Evolutionary conservation across 2,329 filamentous ascomycete species (phyloP).

Genomic region (Massarina eburnea): DNA sequence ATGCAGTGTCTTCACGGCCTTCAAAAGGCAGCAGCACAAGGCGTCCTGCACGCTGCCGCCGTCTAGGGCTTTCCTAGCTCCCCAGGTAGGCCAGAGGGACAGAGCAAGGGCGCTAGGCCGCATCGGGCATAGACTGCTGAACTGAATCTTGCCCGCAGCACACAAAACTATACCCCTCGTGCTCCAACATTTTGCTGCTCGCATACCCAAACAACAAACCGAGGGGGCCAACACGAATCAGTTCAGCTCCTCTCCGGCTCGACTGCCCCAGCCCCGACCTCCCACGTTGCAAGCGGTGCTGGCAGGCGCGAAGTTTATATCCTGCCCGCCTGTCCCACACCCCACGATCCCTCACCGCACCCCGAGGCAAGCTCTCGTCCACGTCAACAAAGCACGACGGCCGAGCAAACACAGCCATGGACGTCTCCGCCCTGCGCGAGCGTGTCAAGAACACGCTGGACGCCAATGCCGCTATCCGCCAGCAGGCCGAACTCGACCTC

Average conservation of each 20-base stretch:
- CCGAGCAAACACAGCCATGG: slow-evolving; percentile 57
- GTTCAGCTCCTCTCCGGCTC: background rate
- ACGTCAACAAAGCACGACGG: slow-evolving; percentile 5
- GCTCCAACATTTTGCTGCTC: slow-evolving; percentile 4
- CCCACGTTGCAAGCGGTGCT: slow-evolving; percentile 1
- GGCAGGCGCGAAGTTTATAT: slow-evolving; percentile 1
- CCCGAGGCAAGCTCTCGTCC: slow-evolving; percentile 9
- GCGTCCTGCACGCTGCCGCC: no score
- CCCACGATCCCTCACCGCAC: slow-evolving; percentile 11
- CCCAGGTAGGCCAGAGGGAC: background rate
- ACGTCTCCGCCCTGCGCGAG: slow-evolving; percentile 72
- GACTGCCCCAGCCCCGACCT: background rate
- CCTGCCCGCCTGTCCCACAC: slow-evolving; percentile 3
- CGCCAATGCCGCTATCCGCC: slow-evolving; percentile 71
- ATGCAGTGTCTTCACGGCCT: no score
- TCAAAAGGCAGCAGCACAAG: no score
- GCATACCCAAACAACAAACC: slow-evolving; percentile 9
- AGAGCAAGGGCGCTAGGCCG: background rate
- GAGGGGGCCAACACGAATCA: slow-evolving; percentile 5
- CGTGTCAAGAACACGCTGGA: slow-evolving; percentile 77
- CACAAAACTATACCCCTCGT: slow-evolving; percentile 9
- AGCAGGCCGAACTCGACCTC: slow-evolving; percentile 76
- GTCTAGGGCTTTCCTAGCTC: background rate
- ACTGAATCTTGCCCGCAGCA: slow-evolving; percentile 1
- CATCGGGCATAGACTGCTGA: background rate